phyloP scores from a whole-genome alignment of 495 filamentous ascomycete species.

The Annulohypoxylon nitens region DNA sequence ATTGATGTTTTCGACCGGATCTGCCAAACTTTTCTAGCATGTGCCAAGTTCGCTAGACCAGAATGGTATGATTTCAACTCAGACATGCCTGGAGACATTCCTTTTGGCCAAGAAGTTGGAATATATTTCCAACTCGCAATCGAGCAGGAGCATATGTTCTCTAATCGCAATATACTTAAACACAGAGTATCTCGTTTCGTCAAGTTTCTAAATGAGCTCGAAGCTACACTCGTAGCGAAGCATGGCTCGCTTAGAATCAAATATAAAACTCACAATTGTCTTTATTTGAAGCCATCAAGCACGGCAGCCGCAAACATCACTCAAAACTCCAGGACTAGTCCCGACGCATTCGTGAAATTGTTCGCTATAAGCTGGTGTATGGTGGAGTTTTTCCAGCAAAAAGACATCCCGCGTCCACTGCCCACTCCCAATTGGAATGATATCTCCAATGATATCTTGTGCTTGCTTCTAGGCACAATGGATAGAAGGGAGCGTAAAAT shows the following conservation, averaged over 20 bases:
- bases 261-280: background rate
- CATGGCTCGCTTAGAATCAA: background rate
- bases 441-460: background rate
- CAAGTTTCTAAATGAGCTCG: background rate
- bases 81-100: background rate
- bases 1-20: constrained; percentile 2
- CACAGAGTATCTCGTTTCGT: background rate
- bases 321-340: background rate
- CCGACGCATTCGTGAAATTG: background rate
- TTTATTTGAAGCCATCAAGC: background rate
- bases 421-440: background rate
- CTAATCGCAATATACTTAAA: background rate
- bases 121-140: background rate
- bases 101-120: background rate
- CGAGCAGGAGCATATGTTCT: background rate
- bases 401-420: background rate
- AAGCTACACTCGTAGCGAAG: background rate
- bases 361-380: constrained; percentile 4
- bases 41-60: background rate
- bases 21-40: background rate
- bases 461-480: background rate
- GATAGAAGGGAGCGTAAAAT: background rate
- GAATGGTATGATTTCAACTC: background rate
- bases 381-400: constrained; percentile 7
- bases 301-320: background rate